Percentiles rank a stretch among this genome's conserved stretches.
phyloP scores from a whole-genome alignment of 2,329 filamentous ascomycete species.

The Aspergillus proliferans region DNA sequence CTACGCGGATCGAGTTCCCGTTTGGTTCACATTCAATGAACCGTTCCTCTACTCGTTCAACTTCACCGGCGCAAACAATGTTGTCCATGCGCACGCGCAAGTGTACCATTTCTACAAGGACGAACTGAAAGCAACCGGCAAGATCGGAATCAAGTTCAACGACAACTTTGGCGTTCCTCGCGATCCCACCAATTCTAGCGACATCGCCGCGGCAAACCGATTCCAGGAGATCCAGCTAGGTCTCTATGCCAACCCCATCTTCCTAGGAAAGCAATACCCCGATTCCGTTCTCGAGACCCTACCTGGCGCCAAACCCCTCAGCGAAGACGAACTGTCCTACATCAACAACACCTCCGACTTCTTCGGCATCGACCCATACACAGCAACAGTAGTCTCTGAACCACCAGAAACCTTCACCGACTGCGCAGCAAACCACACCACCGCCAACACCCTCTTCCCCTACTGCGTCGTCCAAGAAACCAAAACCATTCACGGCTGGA shows the following conservation, averaged over 20 bases:
- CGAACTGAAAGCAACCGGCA: constrained; percentile 39
- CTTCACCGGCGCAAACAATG: constrained; percentile 47
- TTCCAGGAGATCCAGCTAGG: constrained; percentile 33
- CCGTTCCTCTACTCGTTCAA: constrained; percentile 32
- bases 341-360: constrained; percentile 51
- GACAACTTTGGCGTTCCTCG: constrained; percentile 49
- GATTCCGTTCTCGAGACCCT: constrained; percentile 39
- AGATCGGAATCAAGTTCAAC: constrained; percentile 39
- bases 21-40: constrained; percentile 41
- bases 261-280: constrained; percentile 42
- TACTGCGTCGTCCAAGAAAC: constrained; percentile 49
- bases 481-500: constrained; percentile 48
- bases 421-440: constrained; percentile 42
- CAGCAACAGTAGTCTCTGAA: constrained; percentile 48
- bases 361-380: constrained; percentile 55
- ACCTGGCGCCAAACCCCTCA: constrained; percentile 41
- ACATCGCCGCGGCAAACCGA: constrained; percentile 23
- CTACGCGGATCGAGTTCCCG: constrained; percentile 34
- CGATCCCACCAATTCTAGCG: constrained; percentile 23
- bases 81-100: constrained; percentile 38
- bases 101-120: constrained; percentile 38
- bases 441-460: constrained; percentile 42
- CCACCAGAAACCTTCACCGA: constrained; percentile 42
- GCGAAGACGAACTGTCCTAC: constrained; percentile 42
- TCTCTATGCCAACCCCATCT: constrained; percentile 41